Conservation (phyloP, 139 green algal genomes). For the Auxenochlorella protothecoides region DNA sequence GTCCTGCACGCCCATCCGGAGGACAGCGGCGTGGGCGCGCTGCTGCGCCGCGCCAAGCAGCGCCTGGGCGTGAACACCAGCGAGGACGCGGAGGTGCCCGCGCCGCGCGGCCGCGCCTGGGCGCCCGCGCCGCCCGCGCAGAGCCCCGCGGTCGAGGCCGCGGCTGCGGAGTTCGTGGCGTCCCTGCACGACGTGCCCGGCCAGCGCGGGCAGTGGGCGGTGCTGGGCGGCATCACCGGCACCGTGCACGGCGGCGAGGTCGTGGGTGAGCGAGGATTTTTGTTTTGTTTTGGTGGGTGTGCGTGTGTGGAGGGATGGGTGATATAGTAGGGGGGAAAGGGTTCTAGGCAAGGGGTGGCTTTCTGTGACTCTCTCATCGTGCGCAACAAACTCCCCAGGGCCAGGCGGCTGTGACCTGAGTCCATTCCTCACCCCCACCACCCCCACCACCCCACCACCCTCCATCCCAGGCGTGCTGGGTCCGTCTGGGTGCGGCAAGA, state of each 20-base stretch:
- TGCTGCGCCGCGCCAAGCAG: constrained; percentile 4
- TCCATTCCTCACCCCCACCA: too few relatives aligned
- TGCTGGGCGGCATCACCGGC: constrained; percentile 13
- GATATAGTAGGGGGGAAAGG: too few relatives aligned
- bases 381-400: too few relatives aligned
- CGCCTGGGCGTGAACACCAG: constrained; percentile 2
- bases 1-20: neutral
- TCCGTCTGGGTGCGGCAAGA: constrained; percentile 59
- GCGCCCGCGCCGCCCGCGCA: neutral
- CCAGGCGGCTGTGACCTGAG: too few relatives aligned
- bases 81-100: neutral
- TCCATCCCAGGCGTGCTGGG: constrained; percentile 12
- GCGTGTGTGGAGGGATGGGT: too few relatives aligned
- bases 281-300: too few relatives aligned
- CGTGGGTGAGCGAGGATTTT: neutral
- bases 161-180: constrained; percentile 11
- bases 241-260: constrained; percentile 14
- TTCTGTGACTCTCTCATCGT: too few relatives aligned
- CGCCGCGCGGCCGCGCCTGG: neutral
- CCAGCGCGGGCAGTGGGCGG: constrained; percentile 8
- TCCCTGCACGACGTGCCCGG: constrained; percentile 8
- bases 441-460: too few relatives aligned
- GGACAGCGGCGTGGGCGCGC: neutral
- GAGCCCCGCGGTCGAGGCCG: neutral
- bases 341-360: too few relatives aligned